phyloP scores from a whole-genome alignment of 306 rosid genomes.

The Echinosophora koreensis region DNA sequence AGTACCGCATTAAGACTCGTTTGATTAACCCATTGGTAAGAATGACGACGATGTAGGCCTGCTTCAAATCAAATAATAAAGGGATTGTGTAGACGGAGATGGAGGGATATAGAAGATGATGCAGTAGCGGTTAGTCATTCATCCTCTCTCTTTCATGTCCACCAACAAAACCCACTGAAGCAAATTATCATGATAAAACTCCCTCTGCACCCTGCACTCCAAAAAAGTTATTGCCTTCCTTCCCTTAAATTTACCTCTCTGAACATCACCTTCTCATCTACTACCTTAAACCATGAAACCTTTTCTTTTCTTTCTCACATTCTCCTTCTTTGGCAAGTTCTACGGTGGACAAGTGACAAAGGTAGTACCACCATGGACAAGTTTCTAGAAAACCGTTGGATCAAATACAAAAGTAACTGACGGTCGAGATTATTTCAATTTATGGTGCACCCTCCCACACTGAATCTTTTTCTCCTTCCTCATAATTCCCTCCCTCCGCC shows the following conservation, averaged over 20 bases:
- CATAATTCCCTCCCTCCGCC: too few species aligned
- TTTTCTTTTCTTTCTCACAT: conserved; percentile 55
- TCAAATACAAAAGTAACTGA: too few species aligned
- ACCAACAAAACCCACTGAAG: conserved; percentile 85
- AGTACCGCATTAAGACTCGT: too few species aligned
- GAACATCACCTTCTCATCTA: conserved; percentile 51
- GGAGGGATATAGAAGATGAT: conserved; percentile 40
- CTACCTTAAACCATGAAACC: conserved; percentile 74
- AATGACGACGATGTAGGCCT: too few species aligned
- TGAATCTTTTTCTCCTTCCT: too few species aligned
- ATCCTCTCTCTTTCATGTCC: conserved; percentile 57
- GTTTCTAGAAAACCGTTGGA: too few species aligned
- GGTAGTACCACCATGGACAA: too few species aligned
- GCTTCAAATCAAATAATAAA: conserved; percentile 50
- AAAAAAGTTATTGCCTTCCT: conserved; percentile 67
- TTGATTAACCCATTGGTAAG: too few species aligned
- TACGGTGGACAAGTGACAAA: too few species aligned
- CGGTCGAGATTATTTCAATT: too few species aligned
- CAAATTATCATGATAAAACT: conserved; percentile 82
- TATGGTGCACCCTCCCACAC: too few species aligned
- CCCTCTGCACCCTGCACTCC: conserved; percentile 93
- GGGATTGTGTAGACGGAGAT: conserved; percentile 36
- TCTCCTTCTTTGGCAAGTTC: conserved; percentile 49
- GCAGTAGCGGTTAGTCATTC: conserved; percentile 39
- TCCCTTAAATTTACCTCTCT: conserved; percentile 78